Base-by-base conservation (phyloP, 768 basidiomycete genomes). In the Nevesoporus exiguus region DNA sequence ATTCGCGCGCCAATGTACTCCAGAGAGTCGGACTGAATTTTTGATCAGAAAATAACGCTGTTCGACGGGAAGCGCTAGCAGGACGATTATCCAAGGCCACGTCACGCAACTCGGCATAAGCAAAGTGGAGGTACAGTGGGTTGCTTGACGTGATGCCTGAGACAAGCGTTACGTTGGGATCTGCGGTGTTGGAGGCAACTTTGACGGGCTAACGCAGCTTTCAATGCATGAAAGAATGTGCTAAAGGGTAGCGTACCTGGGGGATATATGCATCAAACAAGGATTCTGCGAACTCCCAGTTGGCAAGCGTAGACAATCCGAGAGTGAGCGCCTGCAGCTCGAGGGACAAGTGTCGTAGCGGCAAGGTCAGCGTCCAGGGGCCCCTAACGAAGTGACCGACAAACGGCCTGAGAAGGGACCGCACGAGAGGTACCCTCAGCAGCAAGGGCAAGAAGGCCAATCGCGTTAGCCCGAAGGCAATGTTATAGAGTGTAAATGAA, bases 21-120 rank as follows among this genome's bases (percentile, higher is more conserved):
- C 90, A 92, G 9, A 88, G 68, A 48, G 73, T 81, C 0, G 83
- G 84, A 8, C 72, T 75, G 48, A 81, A 80, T 59, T 85, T 86
- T 62, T 86, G 84, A 59, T 90, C 88, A 0, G 77, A 77, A 61
- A 89, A 90, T 1, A 90, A 63, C 0, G 80, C 76, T 0, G 77
- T 76, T 11, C 86, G 77, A 31, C 76, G 77, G 0, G 76, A 64
- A 11, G 71, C 64, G 0, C 77, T 77, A 2, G 72, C 60, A 3
- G 77, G 43, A 5, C 76, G 73, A 6, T 69, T 67, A 21, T 78
- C 77, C n/a, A 69, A 65, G 0, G 84, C 76, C 11, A 88, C 61
- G 4, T 74, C 72, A 10, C 68, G 69, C 37, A 93, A 74, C 56
- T 91, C 89, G 0, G 77, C 70, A 60, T 83, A 88, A 0, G 89